Base-by-base conservation (phyloP, 192 early-diverging fungal species). In the Pilaira anomala region DNA sequence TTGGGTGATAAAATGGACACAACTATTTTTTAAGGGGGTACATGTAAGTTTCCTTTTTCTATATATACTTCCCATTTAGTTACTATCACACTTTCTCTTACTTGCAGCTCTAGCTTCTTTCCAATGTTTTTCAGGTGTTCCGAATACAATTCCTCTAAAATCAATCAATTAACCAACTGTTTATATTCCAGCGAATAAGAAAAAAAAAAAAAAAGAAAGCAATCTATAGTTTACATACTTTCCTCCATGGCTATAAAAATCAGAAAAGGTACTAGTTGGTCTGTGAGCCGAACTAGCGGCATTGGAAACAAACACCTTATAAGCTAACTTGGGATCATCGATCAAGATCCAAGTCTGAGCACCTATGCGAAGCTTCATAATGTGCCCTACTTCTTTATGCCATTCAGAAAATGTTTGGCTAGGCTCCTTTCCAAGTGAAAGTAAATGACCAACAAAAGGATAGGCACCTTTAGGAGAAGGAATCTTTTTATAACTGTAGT, bases 301-400 rank as follows among this genome's bases (percentile, higher is more conserved):
- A 28, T 62, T 62, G 19, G 45, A 29, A 46, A 62, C 44, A 62
- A 62, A 62, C 9, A 62, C 33, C n/a, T 62, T 49, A 28, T 62
- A 46, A 7, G 60, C 60, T 2, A 62, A 13, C 8, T 49, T 13
- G 2, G 60, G 60, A 48, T 62, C 60, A 3, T 21, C 29, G 14
- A 62, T 49, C 28, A 62, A 9, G 26, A 36, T 28, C 60, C 60
- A 62, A 21, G 26, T 30, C 3, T 49, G 46, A 4, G 49, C n/a
- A 16, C 60, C 60, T 46, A 62, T 62, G 12, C 30, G 39, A 30
- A 62, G 48, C 19, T 39, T n/a, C 1, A 62, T 30, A 7, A 62
- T 29, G 2, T 45, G 60, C 13, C 48, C 49, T 14, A 4, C 9
- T 22, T 42, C 40, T 25, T 42, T 39, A 24, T 58, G 56, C 56